A percentile compares a stretch with the other conserved stretches of the same genome.
Evolutionary conservation across 441 rosid genomes (phyloP).

Genomic region (Syzygium malaccense): DNA sequence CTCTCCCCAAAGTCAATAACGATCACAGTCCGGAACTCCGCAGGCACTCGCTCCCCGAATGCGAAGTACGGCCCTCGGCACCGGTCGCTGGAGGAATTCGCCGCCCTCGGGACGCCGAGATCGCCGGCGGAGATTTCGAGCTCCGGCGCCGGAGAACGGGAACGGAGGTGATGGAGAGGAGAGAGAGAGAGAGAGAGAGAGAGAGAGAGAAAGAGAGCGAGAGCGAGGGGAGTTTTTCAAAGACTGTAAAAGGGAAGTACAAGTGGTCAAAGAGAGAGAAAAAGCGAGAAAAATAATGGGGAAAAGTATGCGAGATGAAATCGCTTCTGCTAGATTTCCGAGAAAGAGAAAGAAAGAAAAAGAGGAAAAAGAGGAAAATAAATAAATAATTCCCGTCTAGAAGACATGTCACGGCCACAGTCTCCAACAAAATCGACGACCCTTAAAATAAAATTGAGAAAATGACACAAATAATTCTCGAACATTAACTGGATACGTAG

Average conservation of each 20-base stretch:
- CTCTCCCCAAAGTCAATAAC: neutral
- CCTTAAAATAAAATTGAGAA: neutral
- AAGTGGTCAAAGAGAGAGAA: conserved; percentile 5
- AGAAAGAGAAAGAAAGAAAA: neutral
- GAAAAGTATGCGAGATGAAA: neutral
- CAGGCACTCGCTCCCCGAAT: neutral
- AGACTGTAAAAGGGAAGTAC: conserved; percentile 1
- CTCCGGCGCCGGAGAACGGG: neutral
- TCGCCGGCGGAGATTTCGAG: neutral
- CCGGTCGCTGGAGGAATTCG: neutral
- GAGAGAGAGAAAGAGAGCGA: too few species aligned
- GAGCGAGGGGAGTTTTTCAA: neutral
- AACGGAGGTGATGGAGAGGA: neutral
- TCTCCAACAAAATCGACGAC: neutral
- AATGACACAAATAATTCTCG: too few species aligned
- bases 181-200: neutral
- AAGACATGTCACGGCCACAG: neutral
- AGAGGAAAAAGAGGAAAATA: neutral
- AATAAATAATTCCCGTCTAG: neutral
- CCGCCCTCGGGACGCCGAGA: neutral
- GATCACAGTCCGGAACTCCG: neutral
- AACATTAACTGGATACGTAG: too few species aligned
- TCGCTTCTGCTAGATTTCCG: neutral
- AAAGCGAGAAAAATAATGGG: neutral
- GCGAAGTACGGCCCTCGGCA: neutral